Base-by-base conservation (phyloP, 306 rosid species). In the Albizia julibrissin region DNA sequence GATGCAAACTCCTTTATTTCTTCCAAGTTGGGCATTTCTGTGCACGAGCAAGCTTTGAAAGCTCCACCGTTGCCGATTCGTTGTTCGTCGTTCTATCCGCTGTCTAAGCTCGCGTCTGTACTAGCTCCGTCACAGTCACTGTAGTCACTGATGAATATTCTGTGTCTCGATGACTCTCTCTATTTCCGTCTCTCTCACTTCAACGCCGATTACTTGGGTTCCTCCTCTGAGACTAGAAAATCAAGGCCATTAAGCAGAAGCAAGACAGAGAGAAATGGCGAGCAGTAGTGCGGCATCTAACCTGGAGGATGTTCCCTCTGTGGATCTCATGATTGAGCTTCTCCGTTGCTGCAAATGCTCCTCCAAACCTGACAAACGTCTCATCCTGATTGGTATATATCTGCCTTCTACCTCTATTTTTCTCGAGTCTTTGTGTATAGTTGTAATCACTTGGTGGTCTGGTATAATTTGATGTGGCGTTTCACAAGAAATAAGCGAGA, bases 321-420 rank as follows among this genome's bases (percentile, higher is more conserved):
- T 87, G 14, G 89, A 92, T 93, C 98, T 96, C 84, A 90, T 95
- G 94, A 73, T 88, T 7, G 99, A 95, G 86, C 88, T 95, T 47
- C 93, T 95, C 67, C 99, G 97, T 59, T 97, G 99, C 24, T 69
- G 93, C 85, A 93, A 91, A 67, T 96, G 98, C 82, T 69, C 96
- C 79, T 65, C 93, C 81, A 96, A 92, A 50, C 94, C 98, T 65
- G 98, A 96, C 88, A 96, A 92, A 83, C 99, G 97, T 75, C 92
- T 96, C 89, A 93, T 96, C 77, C 99, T 96, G 82, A 69, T 96
- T 43, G 97, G 99, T 93, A 85, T 79, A 2, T 18, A 31, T 6
- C 26, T 42, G 21, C 29, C 12, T 52, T 42, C 46, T n/a, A 29
- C 58, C 37, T 69, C 37, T 2, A 16, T 31, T 40, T 67, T 12